phyloP scores from a whole-genome alignment of 345 rosid species.

The Dimocarpus longan region DNA sequence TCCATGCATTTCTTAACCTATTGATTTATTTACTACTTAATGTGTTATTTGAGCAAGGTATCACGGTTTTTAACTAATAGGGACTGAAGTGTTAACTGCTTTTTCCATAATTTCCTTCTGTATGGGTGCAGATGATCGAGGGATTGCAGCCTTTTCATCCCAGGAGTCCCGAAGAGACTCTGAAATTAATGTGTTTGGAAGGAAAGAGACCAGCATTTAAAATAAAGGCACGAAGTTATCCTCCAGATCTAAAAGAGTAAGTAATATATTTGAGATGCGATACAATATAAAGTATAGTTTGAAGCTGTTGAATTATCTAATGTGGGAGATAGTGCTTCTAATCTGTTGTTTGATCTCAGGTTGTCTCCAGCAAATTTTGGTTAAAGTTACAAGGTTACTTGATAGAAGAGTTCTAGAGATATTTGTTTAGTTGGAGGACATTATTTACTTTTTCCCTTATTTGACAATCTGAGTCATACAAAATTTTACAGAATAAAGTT shows the following conservation, averaged over 20 bases:
- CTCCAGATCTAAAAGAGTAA: slow-evolving; percentile 86
- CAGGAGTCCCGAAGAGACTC: slow-evolving; percentile 65
- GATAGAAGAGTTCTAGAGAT: not conserved
- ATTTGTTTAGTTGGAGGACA: slow-evolving; percentile 4
- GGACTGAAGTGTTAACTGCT: slow-evolving; percentile 6
- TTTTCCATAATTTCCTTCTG: slow-evolving; percentile 13
- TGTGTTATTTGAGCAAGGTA: not conserved
- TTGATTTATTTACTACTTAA: not conserved
- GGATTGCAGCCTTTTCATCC: slow-evolving; percentile 83
- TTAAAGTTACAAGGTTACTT: not conserved
- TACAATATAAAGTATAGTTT: not conserved
- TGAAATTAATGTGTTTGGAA: slow-evolving; percentile 64
- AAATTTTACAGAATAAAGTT: not conserved
- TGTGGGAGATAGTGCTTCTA: not conserved
- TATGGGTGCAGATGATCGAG: slow-evolving; percentile 69
- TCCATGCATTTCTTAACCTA: not conserved
- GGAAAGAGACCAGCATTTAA: slow-evolving; percentile 72
- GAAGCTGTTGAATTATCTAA: not conserved
- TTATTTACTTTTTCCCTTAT: not conserved
- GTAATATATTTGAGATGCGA: slow-evolving; percentile 28
- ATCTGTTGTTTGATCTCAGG: not conserved
- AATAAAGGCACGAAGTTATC: slow-evolving; percentile 65
- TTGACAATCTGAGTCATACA: not conserved
- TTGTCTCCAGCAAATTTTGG: not conserved
- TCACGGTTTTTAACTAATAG: not conserved